These are phyloP conservation scores for Avena insularis DNA, from an alignment of 176 grass and related monocot genomes.

Conservation along the genomic window DNA sequence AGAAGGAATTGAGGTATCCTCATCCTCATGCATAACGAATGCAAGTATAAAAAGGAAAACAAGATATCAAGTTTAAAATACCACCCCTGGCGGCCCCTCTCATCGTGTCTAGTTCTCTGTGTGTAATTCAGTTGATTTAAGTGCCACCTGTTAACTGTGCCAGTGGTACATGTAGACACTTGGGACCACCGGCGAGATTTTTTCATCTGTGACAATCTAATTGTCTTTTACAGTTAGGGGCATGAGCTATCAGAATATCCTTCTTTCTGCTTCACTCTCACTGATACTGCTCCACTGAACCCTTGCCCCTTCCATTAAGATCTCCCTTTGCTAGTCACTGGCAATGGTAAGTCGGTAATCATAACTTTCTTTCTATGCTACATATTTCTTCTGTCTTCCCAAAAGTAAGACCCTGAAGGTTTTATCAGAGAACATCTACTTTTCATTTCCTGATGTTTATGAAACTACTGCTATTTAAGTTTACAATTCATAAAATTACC, in stretches of 20 bases:
- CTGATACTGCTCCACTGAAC: constrained; percentile 43
- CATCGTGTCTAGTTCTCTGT: background rate
- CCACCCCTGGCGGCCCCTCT: background rate
- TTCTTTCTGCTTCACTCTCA: constrained; percentile 54
- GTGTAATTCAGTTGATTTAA: constrained; percentile 27
- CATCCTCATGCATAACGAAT: constrained; percentile 27
- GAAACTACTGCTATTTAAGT: constrained; percentile 20
- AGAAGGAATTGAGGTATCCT: constrained; percentile 2
- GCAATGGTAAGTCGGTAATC: background rate
- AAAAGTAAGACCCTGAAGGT: background rate
- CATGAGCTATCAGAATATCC: constrained; percentile 59
- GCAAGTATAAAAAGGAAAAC: background rate
- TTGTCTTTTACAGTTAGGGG: constrained; percentile 43
- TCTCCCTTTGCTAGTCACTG: background rate
- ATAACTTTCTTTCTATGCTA: constrained; percentile 23
- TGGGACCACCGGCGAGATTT: constrained; percentile 42
- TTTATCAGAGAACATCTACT: constrained; percentile 27
- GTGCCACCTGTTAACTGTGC: constrained; percentile 8
- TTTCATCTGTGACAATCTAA: constrained; percentile 47
- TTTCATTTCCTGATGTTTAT: constrained; percentile 27
- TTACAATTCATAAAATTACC: background rate
- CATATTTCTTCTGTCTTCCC: background rate
- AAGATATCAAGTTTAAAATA: background rate
- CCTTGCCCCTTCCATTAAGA: constrained; percentile 37
- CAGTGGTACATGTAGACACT: constrained; percentile 60